Conservation (phyloP, 2,329 filamentous ascomycete species). For the Claviceps quebecensis region DNA sequence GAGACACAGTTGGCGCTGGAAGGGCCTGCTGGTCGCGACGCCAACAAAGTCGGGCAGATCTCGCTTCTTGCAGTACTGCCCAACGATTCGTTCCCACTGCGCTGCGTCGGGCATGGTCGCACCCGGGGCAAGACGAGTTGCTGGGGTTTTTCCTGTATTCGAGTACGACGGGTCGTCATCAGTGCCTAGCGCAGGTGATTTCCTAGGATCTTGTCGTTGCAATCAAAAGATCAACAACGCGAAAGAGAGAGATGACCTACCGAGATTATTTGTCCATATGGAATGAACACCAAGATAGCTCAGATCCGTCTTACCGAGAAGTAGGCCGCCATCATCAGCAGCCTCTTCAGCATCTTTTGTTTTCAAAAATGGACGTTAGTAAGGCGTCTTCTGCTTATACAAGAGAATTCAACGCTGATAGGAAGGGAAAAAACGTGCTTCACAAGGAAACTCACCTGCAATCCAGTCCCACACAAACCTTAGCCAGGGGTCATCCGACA, state of each 20-base stretch:
- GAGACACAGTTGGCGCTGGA: slow-evolving; percentile 62
- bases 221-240: not conserved
- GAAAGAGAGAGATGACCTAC: slow-evolving; percentile 22
- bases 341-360: slow-evolving; percentile 45
- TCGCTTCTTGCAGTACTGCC: slow-evolving; percentile 47
- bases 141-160: slow-evolving; percentile 30
- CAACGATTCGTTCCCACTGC: slow-evolving; percentile 49
- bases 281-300: slow-evolving; percentile 61
- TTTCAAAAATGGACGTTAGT: not conserved
- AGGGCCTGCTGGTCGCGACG: slow-evolving; percentile 46
- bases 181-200: not conserved
- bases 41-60: slow-evolving; percentile 51
- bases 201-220: not conserved
- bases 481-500: slow-evolving; percentile 60
- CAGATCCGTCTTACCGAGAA: slow-evolving; percentile 52
- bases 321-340: slow-evolving; percentile 55
- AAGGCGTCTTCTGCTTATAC: not conserved
- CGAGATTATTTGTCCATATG: slow-evolving; percentile 59
- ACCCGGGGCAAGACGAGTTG: slow-evolving; percentile 32
- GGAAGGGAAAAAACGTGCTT: not conserved
- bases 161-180: slow-evolving; percentile 6
- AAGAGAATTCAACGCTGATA: not conserved
- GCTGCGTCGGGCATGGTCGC: slow-evolving; percentile 30
- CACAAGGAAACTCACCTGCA: slow-evolving; percentile 33
- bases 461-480: slow-evolving; percentile 68